These are phyloP conservation scores for Paracorniculantispora psalliotae DNA, from an alignment of 2,329 filamentous ascomycete species.

Conservation along the genomic window DNA sequence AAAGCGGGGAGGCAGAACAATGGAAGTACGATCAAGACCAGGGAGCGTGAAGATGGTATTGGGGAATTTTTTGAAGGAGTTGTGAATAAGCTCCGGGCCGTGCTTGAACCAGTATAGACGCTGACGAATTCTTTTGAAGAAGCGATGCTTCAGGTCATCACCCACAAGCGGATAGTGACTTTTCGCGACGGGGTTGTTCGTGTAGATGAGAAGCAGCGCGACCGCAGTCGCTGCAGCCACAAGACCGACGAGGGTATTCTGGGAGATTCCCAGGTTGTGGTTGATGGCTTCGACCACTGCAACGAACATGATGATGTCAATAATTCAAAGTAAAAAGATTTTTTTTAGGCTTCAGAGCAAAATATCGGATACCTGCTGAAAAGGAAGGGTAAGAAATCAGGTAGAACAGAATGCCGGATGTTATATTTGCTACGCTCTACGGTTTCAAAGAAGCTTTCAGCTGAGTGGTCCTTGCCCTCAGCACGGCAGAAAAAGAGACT, in stretches of 20 bases:
- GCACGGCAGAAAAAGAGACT: no score
- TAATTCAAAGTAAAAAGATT: no score
- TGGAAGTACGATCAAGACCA: neutral
- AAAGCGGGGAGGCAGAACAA: neutral
- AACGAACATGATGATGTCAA: neutral
- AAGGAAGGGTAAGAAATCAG: no score
- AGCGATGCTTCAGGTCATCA: neutral
- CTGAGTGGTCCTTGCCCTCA: no score
- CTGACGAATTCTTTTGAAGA: neutral
- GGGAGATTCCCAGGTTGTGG: neutral
- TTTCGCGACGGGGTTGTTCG: neutral
- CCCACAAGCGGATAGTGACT: neutral
- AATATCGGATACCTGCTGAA: no score
- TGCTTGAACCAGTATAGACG: neutral
- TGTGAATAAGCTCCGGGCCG: neutral
- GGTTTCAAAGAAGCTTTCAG: no score
- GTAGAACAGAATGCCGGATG: no score
- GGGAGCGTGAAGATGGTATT: neutral
- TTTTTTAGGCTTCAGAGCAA: no score
- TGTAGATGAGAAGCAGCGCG: neutral
- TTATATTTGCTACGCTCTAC: no score
- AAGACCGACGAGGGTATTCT: neutral
- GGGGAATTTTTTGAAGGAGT: neutral
- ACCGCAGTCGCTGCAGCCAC: neutral
- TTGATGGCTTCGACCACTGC: neutral